Evolutionary conservation across 2,329 filamentous ascomycete genomes (phyloP).

Genomic region (Cytospora schulzeri): DNA sequence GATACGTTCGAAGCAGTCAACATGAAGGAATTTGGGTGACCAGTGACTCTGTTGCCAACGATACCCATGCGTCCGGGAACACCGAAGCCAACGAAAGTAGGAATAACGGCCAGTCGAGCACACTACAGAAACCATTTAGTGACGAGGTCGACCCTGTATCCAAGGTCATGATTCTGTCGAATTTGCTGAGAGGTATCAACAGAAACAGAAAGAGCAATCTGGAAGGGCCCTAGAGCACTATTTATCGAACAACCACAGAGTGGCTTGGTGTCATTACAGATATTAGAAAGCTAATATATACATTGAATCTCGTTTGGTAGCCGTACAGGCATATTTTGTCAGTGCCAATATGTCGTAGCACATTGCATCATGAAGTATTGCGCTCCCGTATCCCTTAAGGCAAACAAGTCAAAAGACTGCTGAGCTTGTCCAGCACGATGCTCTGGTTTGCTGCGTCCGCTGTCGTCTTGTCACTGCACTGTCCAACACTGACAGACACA

Average conservation of each 20-base stretch:
- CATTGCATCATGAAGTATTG: background rate
- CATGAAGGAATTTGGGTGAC: background rate
- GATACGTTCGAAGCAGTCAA: background rate
- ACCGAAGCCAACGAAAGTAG: background rate
- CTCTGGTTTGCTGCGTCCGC: slow-evolving; percentile 53
- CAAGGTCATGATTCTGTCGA: background rate
- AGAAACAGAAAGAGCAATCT: background rate
- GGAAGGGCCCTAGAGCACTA: background rate
- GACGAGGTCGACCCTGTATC: background rate
- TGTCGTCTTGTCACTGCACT: slow-evolving; percentile 62
- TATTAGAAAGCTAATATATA: background rate
- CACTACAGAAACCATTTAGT: background rate
- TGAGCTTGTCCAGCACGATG: slow-evolving; percentile 53
- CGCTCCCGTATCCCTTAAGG: background rate
- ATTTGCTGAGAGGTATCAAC: background rate
- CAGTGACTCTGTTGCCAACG: background rate
- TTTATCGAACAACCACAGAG: background rate
- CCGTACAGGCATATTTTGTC: too few species aligned
- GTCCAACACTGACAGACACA: slow-evolving; percentile 64
- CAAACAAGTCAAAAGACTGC: slow-evolving; percentile 28
- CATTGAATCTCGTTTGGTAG: background rate
- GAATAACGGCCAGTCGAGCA: background rate
- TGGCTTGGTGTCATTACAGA: too few species aligned
- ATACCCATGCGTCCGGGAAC: background rate
- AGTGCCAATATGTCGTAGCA: background rate